A percentile compares a stretch with the other conserved stretches of the same genome.
These are phyloP conservation scores for Coniochaeta sp. DNA, from an alignment of 2,329 filamentous ascomycete species.

Conservation along the genomic window DNA sequence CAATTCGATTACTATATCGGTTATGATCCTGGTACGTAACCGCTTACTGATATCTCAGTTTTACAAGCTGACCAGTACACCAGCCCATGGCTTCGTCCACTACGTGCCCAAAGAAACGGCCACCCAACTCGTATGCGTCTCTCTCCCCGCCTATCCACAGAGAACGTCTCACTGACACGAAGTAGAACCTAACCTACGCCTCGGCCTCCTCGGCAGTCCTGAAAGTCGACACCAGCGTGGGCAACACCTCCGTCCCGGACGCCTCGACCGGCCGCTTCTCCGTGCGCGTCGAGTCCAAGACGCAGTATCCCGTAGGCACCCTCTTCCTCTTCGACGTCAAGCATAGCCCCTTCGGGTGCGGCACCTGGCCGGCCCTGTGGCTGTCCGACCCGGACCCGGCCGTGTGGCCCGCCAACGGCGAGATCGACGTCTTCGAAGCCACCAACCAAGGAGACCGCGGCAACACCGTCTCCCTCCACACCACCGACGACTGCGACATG, in stretches of 20 bases:
- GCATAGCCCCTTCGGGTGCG: slow-evolving; percentile 57
- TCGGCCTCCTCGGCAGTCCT: slow-evolving; percentile 45
- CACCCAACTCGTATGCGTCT: slow-evolving; percentile 28
- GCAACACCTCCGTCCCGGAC: slow-evolving; percentile 35
- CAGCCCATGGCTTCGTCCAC: slow-evolving; percentile 42
- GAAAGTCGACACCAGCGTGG: slow-evolving; percentile 53
- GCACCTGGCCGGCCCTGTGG: slow-evolving; percentile 61
- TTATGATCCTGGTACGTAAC: slow-evolving; percentile 35
- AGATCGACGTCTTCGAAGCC: slow-evolving; percentile 57
- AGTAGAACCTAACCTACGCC: slow-evolving; percentile 57
- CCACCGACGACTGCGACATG: slow-evolving; percentile 42
- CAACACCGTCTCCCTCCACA: slow-evolving; percentile 55
- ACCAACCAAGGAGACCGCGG: slow-evolving; percentile 46
- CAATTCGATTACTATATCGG: slow-evolving; percentile 45
- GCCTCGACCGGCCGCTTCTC: slow-evolving; percentile 55
- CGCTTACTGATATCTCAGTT: slow-evolving; percentile 5
- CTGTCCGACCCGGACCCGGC: slow-evolving; percentile 37
- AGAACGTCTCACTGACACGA: slow-evolving; percentile 1
- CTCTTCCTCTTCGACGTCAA: slow-evolving; percentile 63
- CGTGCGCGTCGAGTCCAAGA: slow-evolving; percentile 55
- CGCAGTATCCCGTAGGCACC: slow-evolving; percentile 46
- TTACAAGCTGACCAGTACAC: slow-evolving; percentile 1
- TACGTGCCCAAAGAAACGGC: slow-evolving; percentile 40
- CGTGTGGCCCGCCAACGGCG: slow-evolving; percentile 57
- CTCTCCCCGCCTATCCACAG: neutral